Base-by-base conservation (phyloP, 768 basidiomycete genomes). In the Podaxis sp. region DNA sequence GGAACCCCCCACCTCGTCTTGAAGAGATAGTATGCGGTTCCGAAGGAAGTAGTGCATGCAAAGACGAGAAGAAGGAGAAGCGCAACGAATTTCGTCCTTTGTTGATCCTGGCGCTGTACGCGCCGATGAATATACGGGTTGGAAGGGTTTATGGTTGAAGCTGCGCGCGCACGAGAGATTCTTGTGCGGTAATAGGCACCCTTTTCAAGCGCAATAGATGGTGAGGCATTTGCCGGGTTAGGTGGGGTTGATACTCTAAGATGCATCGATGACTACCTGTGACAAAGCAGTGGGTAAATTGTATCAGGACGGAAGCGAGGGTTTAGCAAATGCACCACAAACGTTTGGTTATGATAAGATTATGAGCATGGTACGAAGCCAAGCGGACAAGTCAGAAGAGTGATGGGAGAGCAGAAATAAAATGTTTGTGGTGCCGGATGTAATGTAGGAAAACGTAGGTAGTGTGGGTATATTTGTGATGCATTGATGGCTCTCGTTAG, bases 181-280 rank as follows among this genome's bases (percentile, higher is more conserved):
- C 82, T 81, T 75, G 90, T 82, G 52, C 88, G 80, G 6, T 62
- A 55, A 66, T 90, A 87, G 40, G 80, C 73, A 33, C 90, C 88
- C 69, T 83, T 85, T 72, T 91, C 89, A 63, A 86, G 73, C 4
- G 82, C 79, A 24, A 89, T 74, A 0, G 90, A 88, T 36, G 89
- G 88, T 3, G 89, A 91, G 17, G 75, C 73, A 65, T 72, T 74
- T 43, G 61, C 47, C 38, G 8, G 51, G n/a, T 46, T 37, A 33
- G 68, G 64, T n/a, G 65, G 63, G 27, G 64, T 58, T 33, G 72
- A 66, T 4, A 71, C 59, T 66, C 64, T 68, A 59, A 71, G 71
- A 41, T 73, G 68, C 43, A 68, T 67, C 75, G 76, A 75, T 41
- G 27, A 33, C 27, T 58, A 15, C 2, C 12, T 58, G 17, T 33